A percentile compares a stretch with the other conserved stretches of the same genome.
phyloP scores from a whole-genome alignment of 805 yeast species.

The Lipomyces sp. region DNA sequence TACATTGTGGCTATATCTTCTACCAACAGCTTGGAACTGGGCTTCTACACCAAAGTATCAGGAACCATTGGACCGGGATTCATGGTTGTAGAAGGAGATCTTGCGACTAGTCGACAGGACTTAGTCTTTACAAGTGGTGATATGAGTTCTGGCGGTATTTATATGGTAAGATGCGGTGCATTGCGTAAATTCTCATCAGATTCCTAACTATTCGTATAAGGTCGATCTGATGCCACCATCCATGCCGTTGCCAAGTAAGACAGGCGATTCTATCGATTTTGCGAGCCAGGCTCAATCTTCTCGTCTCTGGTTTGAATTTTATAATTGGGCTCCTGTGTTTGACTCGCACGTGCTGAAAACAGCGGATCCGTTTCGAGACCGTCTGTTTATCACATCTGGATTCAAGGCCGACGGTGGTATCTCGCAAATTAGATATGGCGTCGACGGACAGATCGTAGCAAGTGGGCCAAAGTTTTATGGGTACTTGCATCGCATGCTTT shows the following conservation, averaged over 20 bases:
- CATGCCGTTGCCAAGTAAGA: neutral
- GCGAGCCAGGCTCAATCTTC: neutral
- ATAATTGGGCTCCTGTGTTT: conserved; percentile 27
- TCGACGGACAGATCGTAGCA: conserved; percentile 15
- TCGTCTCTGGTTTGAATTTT: conserved; percentile 14
- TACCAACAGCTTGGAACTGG: neutral
- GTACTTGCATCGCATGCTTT: neutral
- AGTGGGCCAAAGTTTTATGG: conserved; percentile 20
- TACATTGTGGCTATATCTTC: conserved; percentile 13
- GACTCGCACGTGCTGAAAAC: conserved; percentile 24
- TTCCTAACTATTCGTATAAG: neutral
- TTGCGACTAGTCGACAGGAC: conserved; percentile 6
- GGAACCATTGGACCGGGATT: conserved; percentile 27
- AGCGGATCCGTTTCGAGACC: conserved; percentile 15
- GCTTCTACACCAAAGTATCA: conserved; percentile 2
- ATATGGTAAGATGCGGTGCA: neutral
- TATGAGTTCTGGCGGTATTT: conserved; percentile 25
- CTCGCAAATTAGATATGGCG: conserved; percentile 24
- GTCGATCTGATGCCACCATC: neutral
- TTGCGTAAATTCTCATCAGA: no score
- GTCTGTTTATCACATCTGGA: conserved; percentile 27
- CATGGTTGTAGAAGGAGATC: conserved; percentile 18
- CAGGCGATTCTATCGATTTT: neutral
- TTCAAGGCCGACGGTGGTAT: conserved; percentile 18
- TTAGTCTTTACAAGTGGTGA: conserved; percentile 28